Base-by-base conservation (phyloP, 768 basidiomycete species). In the Paxillus rubicundulus region DNA sequence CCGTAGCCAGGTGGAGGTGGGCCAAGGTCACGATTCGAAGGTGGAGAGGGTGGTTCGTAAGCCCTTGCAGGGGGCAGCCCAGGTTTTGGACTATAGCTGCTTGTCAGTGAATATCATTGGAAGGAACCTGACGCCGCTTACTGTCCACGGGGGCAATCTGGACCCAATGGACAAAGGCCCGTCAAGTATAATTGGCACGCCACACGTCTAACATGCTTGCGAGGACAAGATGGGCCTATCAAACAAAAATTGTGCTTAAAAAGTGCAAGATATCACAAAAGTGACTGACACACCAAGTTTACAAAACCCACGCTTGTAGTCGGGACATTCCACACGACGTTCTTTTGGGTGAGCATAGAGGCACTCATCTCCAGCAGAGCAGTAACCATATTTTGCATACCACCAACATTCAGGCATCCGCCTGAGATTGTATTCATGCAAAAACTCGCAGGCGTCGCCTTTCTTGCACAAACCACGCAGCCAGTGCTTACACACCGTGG, bases 371-470 rank as follows among this genome's bases (percentile, higher is more conserved):
- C 97, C 96, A 17, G 94, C 87, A 21, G 92, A 91, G 69, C 97
- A 98, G 70, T 94, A 98, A 14, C 97, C 97, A 63, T 93, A 95
- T 70, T 96, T 97, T 47, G 92, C 92, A 70, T 86, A 98, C 94
- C 94, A 98, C 87, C 93, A 97, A 64, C 97, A 98, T 68, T 98
- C 92, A 6, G 97, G 97, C 95, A 98, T 98, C 55, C 92, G 87
- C 53, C 97, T 76, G 46, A 99, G 80, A 68, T 98, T 97, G 76
- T 98, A 99, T 74, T 98, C 97, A 72, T 99, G 97, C 66, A 98
- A 79, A 71, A 98, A 99, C 74, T 98, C 97, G 74, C 97, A 99
- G 21, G 89, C 87, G 66, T 95, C 90, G 48, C 94, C 96, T 70
- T 98, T 98, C 75, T 98, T 98, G 73, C 97, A 98, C 16, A 99